phyloP scores from a whole-genome alignment of 345 rosid genomes.

The Raphanus sativus region DNA sequence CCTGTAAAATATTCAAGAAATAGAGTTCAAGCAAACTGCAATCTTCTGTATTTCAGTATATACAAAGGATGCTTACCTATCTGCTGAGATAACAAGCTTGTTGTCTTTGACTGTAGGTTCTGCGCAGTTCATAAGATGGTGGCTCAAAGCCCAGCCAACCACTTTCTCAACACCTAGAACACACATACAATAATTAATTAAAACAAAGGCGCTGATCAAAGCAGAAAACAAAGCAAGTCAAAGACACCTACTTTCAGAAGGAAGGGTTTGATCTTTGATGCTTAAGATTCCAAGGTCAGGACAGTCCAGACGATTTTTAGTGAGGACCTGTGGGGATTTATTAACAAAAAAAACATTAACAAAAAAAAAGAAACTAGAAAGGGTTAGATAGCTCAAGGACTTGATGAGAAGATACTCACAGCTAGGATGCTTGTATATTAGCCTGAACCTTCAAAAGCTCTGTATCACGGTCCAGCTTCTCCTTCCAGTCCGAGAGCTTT shows the following conservation, averaged over 20 bases:
- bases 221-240: conserved; percentile 10
- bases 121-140: conserved; percentile 74
- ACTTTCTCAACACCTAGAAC: conserved; percentile 82
- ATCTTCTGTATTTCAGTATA: conserved; percentile 3
- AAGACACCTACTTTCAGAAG: conserved; percentile 63
- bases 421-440: conserved; percentile 65
- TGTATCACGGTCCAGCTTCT: conserved; percentile 81
- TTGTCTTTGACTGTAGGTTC: conserved; percentile 60
- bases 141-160: conserved; percentile 89
- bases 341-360: conserved; percentile 19
- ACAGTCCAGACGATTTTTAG: conserved; percentile 68
- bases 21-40: background rate
- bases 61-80: conserved; percentile 54
- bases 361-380: conserved; percentile 2
- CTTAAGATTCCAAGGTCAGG: conserved; percentile 71
- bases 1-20: background rate
- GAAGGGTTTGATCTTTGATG: conserved; percentile 80
- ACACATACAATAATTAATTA: conserved; percentile 16
- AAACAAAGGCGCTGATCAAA: background rate
- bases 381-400: background rate
- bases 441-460: conserved; percentile 87
- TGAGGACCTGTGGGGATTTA: conserved; percentile 57
- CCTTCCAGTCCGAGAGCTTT: conserved; percentile 98
- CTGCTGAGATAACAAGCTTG: conserved; percentile 66
- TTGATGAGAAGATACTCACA: conserved; percentile 49